Percentiles rank a stretch among this genome's conserved stretches.
phyloP scores from a whole-genome alignment of 2,329 filamentous ascomycete genomes.

The Ophiosphaerella narmari region DNA sequence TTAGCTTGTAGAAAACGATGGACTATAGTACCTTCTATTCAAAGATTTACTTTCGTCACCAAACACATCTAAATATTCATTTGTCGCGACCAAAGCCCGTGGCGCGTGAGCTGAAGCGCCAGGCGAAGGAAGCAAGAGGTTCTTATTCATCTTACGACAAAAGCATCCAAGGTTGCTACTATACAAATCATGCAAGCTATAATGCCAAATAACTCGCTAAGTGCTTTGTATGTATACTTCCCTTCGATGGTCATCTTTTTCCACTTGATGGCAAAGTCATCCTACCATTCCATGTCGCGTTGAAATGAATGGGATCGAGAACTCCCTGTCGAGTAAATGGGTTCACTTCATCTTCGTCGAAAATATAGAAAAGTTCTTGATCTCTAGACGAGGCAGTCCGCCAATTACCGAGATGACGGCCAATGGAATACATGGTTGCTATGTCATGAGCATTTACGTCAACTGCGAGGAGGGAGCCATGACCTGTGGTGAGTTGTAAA shows the following conservation, averaged over 20 bases:
- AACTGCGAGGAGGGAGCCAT: background rate
- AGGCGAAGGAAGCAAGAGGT: too few species aligned
- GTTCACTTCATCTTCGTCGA: background rate
- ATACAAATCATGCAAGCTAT: too few species aligned
- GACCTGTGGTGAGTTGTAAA: background rate
- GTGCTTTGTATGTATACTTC: too few species aligned
- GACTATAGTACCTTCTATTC: too few species aligned
- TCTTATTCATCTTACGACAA: too few species aligned
- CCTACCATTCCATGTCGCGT: background rate
- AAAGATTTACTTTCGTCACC: too few species aligned
- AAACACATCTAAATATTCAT: too few species aligned
- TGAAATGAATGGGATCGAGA: background rate
- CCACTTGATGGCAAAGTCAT: background rate
- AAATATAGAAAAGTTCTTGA: background rate
- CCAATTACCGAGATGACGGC: background rate
- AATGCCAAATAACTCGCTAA: too few species aligned
- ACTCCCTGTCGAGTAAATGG: background rate
- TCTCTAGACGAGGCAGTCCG: background rate
- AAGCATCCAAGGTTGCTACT: too few species aligned
- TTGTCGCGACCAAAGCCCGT: too few species aligned
- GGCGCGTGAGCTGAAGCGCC: too few species aligned
- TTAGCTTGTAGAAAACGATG: too few species aligned
- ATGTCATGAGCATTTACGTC: background rate
- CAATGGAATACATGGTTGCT: background rate
- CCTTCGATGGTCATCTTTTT: background rate